These are phyloP conservation scores for Gossypium armourianum DNA, from an alignment of 441 rosid genomes.

Conservation along the genomic window DNA sequence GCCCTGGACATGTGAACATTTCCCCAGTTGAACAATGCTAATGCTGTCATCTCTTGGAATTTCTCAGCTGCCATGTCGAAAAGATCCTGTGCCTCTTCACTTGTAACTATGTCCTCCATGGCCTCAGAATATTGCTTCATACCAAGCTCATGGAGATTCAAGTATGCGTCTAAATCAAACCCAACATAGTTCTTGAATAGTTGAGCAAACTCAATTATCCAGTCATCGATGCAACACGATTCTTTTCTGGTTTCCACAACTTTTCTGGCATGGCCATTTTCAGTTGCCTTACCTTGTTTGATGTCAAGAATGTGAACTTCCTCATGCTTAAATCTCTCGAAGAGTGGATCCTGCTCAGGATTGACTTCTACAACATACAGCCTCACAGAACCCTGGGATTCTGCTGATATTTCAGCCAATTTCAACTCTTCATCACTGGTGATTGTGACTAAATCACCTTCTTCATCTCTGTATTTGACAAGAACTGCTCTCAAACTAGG, in stretches of 20 bases:
- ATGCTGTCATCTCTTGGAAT: slow-evolving; percentile 53
- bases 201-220: slow-evolving; percentile 50
- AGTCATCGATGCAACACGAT: slow-evolving; percentile 38
- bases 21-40: slow-evolving; percentile 60
- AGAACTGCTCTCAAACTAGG: slow-evolving; percentile 47
- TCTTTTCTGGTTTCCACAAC: slow-evolving; percentile 22
- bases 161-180: slow-evolving; percentile 40
- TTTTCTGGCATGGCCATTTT: slow-evolving; percentile 21
- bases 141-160: slow-evolving; percentile 53
- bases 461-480: slow-evolving; percentile 52
- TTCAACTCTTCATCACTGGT: slow-evolving; percentile 54
- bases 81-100: slow-evolving; percentile 53
- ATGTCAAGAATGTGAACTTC: slow-evolving; percentile 12
- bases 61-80: slow-evolving; percentile 51
- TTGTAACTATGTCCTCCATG: slow-evolving; percentile 58
- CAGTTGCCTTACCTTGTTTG: slow-evolving; percentile 16
- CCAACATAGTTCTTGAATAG: slow-evolving; percentile 48
- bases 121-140: slow-evolving; percentile 57
- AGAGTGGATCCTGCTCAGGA: slow-evolving; percentile 48
- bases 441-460: slow-evolving; percentile 61
- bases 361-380: slow-evolving; percentile 43
- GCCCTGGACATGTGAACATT: slow-evolving; percentile 55
- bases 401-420: slow-evolving; percentile 42
- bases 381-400: slow-evolving; percentile 31
- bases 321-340: slow-evolving; percentile 29